These are phyloP conservation scores for Sporothrix globosa DNA, from an alignment of 2,329 filamentous ascomycete species.

Conservation along the genomic window DNA sequence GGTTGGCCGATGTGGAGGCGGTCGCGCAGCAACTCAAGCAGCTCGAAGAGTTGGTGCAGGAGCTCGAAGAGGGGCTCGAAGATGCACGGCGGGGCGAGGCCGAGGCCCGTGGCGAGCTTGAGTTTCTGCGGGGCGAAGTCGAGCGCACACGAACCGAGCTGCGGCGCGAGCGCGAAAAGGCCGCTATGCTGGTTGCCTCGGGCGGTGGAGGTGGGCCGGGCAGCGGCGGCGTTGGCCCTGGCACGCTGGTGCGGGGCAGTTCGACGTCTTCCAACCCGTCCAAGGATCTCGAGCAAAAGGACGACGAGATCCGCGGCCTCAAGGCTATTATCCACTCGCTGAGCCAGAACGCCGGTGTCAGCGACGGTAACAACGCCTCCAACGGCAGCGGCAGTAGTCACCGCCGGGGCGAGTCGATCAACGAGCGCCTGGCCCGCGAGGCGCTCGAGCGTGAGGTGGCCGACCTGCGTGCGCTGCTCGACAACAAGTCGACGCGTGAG, in stretches of 20 bases:
- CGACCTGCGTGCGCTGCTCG: slow-evolving; percentile 73
- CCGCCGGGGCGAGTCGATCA: slow-evolving; percentile 54
- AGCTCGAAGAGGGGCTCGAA: slow-evolving; percentile 94
- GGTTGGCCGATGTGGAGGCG: slow-evolving; percentile 85
- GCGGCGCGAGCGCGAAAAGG: slow-evolving; percentile 83
- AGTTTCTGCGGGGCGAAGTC: slow-evolving; percentile 92
- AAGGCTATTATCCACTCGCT: slow-evolving; percentile 98
- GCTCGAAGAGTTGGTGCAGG: slow-evolving; percentile 92
- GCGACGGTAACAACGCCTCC: background rate
- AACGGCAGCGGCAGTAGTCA: slow-evolving; percentile 43
- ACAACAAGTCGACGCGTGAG: slow-evolving; percentile 73
- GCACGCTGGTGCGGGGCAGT: slow-evolving; percentile 12
- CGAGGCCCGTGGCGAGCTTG: slow-evolving; percentile 92
- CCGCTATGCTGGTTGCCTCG: slow-evolving; percentile 53
- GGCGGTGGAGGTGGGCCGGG: slow-evolving; percentile 37
- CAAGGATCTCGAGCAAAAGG: slow-evolving; percentile 87
- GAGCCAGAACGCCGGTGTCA: slow-evolving; percentile 69
- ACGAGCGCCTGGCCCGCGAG: slow-evolving; percentile 64
- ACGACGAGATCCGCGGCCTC: slow-evolving; percentile 94
- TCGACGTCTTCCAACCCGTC: slow-evolving; percentile 37
- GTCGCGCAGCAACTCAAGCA: slow-evolving; percentile 92
- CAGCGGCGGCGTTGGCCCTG: background rate
- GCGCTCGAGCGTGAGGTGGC: slow-evolving; percentile 79
- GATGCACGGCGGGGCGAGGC: slow-evolving; percentile 92
- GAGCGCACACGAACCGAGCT: slow-evolving; percentile 88